Evolutionary conservation across 2,329 filamentous ascomycete species (phyloP), one percentile per base, ranked within the genome.

Genomic region (Botrytis cinerea): DNA sequence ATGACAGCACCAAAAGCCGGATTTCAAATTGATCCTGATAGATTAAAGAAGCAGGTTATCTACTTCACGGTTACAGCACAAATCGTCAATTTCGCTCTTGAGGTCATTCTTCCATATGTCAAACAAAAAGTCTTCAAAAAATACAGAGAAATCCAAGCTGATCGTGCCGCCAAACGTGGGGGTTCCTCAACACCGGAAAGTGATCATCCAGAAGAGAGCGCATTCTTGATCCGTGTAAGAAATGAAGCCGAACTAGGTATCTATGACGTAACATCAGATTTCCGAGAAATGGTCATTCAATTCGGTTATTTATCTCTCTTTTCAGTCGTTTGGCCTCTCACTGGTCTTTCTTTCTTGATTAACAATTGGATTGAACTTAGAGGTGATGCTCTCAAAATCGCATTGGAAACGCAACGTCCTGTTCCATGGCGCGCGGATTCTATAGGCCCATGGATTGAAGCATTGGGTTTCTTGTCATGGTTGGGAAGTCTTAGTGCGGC

Each of bases 361-460:
- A 98, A 98, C 84, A 97, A 98, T 84, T 98, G 95, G 94, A 85
- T 99, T 73, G 96, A 98, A 81, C 88, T 98, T 57, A 92, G 96
- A 60, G 93, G 93, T 0, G 96, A 99, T 80, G 95, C 95, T 2
- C 88, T 97, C 84, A 99, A 99, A 82, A 97, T 98, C 78, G 94
- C 94, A 73, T 87, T 94, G 66, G 92, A 95, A 82, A 95, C 93
- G 86, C 92, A 95, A 79, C 91, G 96, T 5, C 96, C 96, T 0
- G 93, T 93, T 54, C 96, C 96, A 0, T 94, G 92, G 88, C 90
- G 96, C 71, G 91, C 94, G 1, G 96, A 98, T 83, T 96, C 93
- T 1, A 98, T 99, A 77, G 96, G 96, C 0, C 95, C 96, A 0
- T 98, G 94, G 92, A 85, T 98, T 20, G 89, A 94, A 76, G 91